Conservation (phyloP, 2,329 filamentous ascomycete genomes). For the Hypoxylon sp. region DNA sequence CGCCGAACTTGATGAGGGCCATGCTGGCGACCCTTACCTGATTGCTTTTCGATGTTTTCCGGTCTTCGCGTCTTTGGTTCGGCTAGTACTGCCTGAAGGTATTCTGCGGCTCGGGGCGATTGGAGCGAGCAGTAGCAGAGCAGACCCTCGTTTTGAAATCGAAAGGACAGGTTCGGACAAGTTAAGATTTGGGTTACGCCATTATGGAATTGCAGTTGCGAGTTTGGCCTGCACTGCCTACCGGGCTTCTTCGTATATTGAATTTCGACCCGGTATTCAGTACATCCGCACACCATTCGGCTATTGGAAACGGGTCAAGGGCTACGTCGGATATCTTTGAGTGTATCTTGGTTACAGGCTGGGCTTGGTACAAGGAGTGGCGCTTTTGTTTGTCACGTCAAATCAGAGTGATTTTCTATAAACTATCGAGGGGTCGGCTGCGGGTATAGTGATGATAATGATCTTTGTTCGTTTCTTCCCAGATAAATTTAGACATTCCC, state of each 20-base stretch:
- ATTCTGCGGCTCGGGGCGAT: background rate
- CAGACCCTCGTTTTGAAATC: background rate
- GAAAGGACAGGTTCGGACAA: too few relatives aligned
- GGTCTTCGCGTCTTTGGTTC: background rate
- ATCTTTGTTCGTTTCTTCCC: conserved; percentile 8
- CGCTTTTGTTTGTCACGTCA: background rate
- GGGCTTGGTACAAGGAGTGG: background rate
- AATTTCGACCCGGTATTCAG: background rate
- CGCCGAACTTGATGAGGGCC: conserved; percentile 69
- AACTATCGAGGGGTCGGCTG: background rate
- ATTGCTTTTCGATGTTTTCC: background rate
- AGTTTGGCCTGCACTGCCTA: background rate
- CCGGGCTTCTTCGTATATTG: background rate
- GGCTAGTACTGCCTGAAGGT: background rate
- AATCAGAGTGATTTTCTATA: background rate
- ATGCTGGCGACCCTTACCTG: conserved; percentile 76
- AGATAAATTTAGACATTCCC: conserved; percentile 9
- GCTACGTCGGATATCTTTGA: conserved; percentile 4
- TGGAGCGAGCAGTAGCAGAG: background rate
- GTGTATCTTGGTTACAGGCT: background rate
- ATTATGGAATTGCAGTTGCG: background rate
- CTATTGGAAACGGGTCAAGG: background rate
- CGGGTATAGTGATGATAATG: conserved; percentile 18
- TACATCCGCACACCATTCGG: background rate
- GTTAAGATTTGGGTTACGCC: too few relatives aligned